Conservation (phyloP, 2,329 filamentous ascomycete species). For the Cytospora mali region DNA sequence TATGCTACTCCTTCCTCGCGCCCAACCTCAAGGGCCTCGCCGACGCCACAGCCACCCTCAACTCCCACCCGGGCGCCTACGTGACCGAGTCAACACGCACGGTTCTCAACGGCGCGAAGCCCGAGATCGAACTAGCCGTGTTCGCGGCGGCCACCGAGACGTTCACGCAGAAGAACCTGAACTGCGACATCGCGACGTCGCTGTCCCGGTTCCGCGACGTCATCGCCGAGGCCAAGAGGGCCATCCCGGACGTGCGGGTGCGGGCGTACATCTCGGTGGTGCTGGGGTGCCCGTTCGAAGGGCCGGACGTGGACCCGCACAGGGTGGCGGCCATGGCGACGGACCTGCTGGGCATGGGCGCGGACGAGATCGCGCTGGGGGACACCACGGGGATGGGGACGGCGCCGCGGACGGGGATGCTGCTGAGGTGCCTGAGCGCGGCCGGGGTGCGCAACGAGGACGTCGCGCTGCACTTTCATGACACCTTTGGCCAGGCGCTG, state of each 20-base stretch:
- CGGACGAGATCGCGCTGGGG: slow-evolving; percentile 86
- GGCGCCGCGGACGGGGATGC: slow-evolving; percentile 65
- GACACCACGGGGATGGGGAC: slow-evolving; percentile 93
- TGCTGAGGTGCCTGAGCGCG: slow-evolving; percentile 65
- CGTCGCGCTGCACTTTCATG: slow-evolving; percentile 84
- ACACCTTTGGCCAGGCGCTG: slow-evolving; percentile 85
- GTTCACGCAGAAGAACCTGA: slow-evolving; percentile 81
- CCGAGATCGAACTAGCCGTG: slow-evolving; percentile 71
- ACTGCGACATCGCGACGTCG: slow-evolving; percentile 76
- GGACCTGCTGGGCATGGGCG: slow-evolving; percentile 79
- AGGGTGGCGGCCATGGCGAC: slow-evolving; percentile 67
- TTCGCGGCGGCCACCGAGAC: slow-evolving; percentile 82
- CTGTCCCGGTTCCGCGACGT: slow-evolving; percentile 71
- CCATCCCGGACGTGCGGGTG: slow-evolving; percentile 63
- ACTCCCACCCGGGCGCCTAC: slow-evolving; percentile 52
- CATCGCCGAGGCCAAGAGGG: slow-evolving; percentile 64
- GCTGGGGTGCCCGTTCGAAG: slow-evolving; percentile 77
- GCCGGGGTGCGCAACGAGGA: slow-evolving; percentile 71
- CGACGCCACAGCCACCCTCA: slow-evolving; percentile 59
- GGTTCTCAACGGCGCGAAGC: slow-evolving; percentile 42
- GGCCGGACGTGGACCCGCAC: slow-evolving; percentile 64
- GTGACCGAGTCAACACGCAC: slow-evolving; percentile 53
- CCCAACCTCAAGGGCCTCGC: slow-evolving; percentile 75
- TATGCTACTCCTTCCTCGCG: slow-evolving; percentile 80
- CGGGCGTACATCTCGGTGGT: slow-evolving; percentile 82